Percentiles rank a stretch among this genome's conserved stretches.
These are phyloP conservation scores for Boletus rubescentipes DNA, from an alignment of 768 basidiomycete genomes.

Conservation along the genomic window DNA sequence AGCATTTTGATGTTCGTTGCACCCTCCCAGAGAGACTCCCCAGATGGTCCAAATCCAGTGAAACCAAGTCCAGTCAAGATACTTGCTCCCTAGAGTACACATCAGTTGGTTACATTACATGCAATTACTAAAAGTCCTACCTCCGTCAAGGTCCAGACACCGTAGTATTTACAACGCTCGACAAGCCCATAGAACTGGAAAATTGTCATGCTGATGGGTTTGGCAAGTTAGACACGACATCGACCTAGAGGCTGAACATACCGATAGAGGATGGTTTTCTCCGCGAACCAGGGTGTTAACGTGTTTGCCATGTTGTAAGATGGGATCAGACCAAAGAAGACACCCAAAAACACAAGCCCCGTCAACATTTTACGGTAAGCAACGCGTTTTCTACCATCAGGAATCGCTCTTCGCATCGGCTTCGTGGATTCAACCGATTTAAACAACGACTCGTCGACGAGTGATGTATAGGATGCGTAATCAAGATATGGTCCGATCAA, in stretches of 20 bases:
- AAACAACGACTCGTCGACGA: constrained; percentile 78
- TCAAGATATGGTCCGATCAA: constrained; percentile 91
- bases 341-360: constrained; percentile 74
- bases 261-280: constrained; percentile 43
- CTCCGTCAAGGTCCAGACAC: constrained; percentile 92
- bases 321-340: constrained; percentile 65
- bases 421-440: constrained; percentile 48
- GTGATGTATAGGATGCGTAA: constrained; percentile 74
- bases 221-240: background rate
- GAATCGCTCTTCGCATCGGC: constrained; percentile 48
- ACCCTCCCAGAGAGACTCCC: constrained; percentile 80
- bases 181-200: constrained; percentile 77
- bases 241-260: constrained; percentile 13
- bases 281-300: constrained; percentile 57
- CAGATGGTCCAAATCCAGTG: constrained; percentile 71
- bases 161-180: constrained; percentile 92
- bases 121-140: too few species aligned
- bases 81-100: constrained; percentile 70
- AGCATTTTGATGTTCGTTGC: constrained; percentile 84
- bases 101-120: constrained; percentile 9
- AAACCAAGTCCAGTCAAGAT: constrained; percentile 95
- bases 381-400: constrained; percentile 82
- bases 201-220: constrained; percentile 50
- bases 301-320: constrained; percentile 57
- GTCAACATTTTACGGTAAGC: constrained; percentile 80